Conservation (phyloP, 2,329 filamentous ascomycete species). For the Fusarium sp. region DNA sequence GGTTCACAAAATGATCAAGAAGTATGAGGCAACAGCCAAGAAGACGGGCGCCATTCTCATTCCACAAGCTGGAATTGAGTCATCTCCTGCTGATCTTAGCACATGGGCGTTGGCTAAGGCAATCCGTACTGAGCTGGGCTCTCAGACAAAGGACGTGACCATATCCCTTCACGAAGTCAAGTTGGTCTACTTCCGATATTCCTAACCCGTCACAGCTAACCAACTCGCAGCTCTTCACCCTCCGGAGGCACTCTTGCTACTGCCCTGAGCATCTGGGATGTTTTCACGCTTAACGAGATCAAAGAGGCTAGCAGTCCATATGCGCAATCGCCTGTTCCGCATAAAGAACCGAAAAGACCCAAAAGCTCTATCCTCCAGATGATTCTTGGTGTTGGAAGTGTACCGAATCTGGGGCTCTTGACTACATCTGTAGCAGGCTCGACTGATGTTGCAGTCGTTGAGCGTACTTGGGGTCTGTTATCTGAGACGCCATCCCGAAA, state of each 20-base stretch:
- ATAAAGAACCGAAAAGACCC: constrained; percentile 48
- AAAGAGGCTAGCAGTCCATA: constrained; percentile 61
- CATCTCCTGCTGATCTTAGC: constrained; percentile 69
- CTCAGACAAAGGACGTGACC: constrained; percentile 64
- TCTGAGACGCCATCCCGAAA: constrained; percentile 57
- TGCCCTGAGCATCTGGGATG: constrained; percentile 68
- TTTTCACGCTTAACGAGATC: constrained; percentile 62
- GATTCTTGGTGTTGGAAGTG: constrained; percentile 61
- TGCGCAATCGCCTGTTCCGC: constrained; percentile 66
- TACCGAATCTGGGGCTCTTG: constrained; percentile 65
- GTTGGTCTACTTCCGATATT: constrained; percentile 44
- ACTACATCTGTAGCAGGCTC: constrained; percentile 63
- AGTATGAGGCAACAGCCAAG: constrained; percentile 65
- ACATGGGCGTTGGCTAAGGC: constrained; percentile 64
- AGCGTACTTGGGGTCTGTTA: constrained; percentile 72
- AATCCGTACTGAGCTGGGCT: constrained; percentile 61
- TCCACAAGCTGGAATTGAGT: constrained; percentile 71
- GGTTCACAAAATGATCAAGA: constrained; percentile 68
- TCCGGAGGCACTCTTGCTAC: constrained; percentile 78
- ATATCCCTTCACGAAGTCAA: constrained; percentile 59
- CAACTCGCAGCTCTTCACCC: constrained; percentile 49
- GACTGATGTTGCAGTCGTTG: constrained; percentile 66
- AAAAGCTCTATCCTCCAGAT: constrained; percentile 53
- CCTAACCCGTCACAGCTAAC: constrained; percentile 10
- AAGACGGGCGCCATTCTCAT: constrained; percentile 68